Evolutionary conservation across 2,329 filamentous ascomycete genomes (phyloP).

Genomic region (Colletotrichum eleusines): DNA sequence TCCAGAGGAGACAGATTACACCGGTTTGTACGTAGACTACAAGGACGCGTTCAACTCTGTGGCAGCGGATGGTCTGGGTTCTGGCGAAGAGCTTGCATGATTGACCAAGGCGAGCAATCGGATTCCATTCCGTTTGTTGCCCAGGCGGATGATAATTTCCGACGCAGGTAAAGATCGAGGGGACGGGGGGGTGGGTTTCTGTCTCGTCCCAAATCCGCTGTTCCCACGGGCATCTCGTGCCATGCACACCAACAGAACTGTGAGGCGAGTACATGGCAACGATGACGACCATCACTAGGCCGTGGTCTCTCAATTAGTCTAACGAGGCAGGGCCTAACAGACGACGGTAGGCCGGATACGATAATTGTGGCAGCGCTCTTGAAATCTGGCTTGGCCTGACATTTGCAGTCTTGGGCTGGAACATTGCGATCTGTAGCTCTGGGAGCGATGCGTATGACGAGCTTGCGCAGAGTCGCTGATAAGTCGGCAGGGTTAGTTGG

Average conservation of each 20-base stretch:
- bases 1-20: slow-evolving; percentile 15
- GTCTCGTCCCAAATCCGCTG: slow-evolving; percentile 11
- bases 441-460: slow-evolving; percentile 24
- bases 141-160: slow-evolving; percentile 4
- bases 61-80: neutral
- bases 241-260: slow-evolving; percentile 1
- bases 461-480: slow-evolving; percentile 5
- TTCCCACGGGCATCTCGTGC: neutral
- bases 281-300: neutral
- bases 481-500: slow-evolving; percentile 11
- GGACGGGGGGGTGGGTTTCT: neutral
- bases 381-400: too few species aligned
- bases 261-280: slow-evolving; percentile 22
- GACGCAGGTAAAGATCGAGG: slow-evolving; percentile 4
- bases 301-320: neutral
- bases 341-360: too few species aligned
- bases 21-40: neutral
- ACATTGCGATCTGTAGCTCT: too few species aligned
- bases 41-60: neutral
- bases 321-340: too few species aligned
- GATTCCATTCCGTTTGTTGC: neutral
- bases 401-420: too few species aligned
- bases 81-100: neutral
- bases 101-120: slow-evolving; percentile 10
- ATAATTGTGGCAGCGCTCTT: too few species aligned